Conservation (phyloP, 2,329 filamentous ascomycete genomes). For the Corniculantispora saksenae region DNA sequence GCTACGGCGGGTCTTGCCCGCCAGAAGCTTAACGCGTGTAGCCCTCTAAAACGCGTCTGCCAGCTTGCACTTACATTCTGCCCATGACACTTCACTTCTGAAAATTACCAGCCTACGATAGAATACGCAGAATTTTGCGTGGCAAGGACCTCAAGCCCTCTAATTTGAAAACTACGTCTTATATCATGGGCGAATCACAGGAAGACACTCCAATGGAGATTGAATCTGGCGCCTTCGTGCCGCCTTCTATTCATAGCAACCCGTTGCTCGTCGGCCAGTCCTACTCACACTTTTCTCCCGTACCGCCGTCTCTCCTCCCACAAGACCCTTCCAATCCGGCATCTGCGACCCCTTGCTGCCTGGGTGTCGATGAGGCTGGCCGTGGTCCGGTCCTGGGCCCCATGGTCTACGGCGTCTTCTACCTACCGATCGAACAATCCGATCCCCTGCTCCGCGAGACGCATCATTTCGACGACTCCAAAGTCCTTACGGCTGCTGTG, state of each 20-base stretch:
- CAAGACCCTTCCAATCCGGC: slow-evolving; percentile 36
- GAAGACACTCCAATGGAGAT: slow-evolving; percentile 3
- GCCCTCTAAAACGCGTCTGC: slow-evolving; percentile 11
- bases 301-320: slow-evolving; percentile 62
- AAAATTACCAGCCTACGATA: not conserved
- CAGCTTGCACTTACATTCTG: not conserved
- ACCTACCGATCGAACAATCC: slow-evolving; percentile 71
- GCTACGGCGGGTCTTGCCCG: not conserved
- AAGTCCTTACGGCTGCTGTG: slow-evolving; percentile 80
- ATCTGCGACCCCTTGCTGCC: slow-evolving; percentile 56
- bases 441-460: slow-evolving; percentile 73
- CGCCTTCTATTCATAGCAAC: slow-evolving; percentile 65
- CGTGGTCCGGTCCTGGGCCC: slow-evolving; percentile 88
- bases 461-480: slow-evolving; percentile 93
- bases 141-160: no score
- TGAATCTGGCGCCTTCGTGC: slow-evolving; percentile 53
- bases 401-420: slow-evolving; percentile 72
- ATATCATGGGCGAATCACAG: slow-evolving; percentile 42
- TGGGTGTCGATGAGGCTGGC: slow-evolving; percentile 93
- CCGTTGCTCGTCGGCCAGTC: slow-evolving; percentile 64
- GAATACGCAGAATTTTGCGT: not conserved
- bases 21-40: slow-evolving; percentile 10
- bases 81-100: not conserved
- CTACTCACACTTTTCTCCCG: slow-evolving; percentile 70
- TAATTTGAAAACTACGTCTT: not conserved